These are phyloP conservation scores for Colletotrichum limetticola DNA, from an alignment of 2,329 filamentous ascomycete species.

Conservation along the genomic window DNA sequence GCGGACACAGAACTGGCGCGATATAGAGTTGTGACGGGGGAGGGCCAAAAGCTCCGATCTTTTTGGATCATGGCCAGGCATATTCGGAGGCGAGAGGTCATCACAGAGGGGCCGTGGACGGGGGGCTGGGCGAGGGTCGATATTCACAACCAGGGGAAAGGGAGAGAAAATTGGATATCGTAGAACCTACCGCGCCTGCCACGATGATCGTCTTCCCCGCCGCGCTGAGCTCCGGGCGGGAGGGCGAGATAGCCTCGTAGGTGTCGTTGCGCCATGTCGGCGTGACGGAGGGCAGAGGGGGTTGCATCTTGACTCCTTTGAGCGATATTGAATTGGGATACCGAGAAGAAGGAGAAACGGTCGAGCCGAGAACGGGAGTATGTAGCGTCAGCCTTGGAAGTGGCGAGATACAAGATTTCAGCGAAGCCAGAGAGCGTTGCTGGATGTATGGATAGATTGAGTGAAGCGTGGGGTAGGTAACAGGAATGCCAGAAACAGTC, in stretches of 20 bases:
- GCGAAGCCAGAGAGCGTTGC: background rate
- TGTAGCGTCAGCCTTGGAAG: background rate
- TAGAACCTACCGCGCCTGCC: conserved; percentile 66
- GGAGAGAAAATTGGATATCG: background rate
- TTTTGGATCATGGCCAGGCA: background rate
- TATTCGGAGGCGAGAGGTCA: background rate
- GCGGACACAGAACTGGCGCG: background rate
- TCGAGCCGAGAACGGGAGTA: background rate
- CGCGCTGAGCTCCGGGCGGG: conserved; percentile 50
- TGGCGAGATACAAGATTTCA: background rate
- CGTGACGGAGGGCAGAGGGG: conserved; percentile 36
- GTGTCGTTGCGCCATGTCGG: conserved; percentile 43
- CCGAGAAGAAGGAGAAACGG: background rate
- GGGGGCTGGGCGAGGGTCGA: background rate
- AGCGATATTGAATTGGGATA: background rate
- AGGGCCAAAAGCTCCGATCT: background rate
- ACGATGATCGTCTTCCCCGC: conserved; percentile 67
- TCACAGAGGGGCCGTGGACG: background rate
- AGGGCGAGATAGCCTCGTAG: conserved; percentile 52
- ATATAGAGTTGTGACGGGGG: background rate
- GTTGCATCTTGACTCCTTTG: conserved; percentile 18
- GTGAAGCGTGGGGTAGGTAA: background rate
- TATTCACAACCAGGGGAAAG: background rate
- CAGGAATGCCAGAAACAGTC: background rate
- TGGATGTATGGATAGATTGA: background rate